phyloP scores from a whole-genome alignment of 2,329 filamentous ascomycete genomes.

The Neodidymelliopsis sp. region DNA sequence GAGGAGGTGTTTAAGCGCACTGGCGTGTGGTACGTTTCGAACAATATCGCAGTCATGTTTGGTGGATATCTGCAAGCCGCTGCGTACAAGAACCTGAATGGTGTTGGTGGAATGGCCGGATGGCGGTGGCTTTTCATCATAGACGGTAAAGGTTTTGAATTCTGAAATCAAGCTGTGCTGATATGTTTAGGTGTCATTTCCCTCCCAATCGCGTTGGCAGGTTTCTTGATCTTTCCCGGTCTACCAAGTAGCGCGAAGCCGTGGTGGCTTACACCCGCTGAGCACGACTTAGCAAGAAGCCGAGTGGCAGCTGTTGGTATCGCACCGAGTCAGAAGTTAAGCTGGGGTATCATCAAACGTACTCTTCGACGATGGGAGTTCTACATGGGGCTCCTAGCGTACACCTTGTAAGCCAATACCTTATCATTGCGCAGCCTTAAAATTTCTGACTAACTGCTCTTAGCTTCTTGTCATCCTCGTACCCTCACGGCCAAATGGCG shows the following conservation, averaged over 20 bases:
- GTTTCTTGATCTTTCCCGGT: constrained; percentile 63
- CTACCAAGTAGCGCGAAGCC: constrained; percentile 59
- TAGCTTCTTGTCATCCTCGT: constrained; percentile 49
- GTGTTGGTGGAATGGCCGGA: constrained; percentile 56
- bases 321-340: constrained; percentile 52
- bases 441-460: too few relatives aligned
- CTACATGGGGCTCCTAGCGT: constrained; percentile 58
- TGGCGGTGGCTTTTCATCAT: constrained; percentile 65
- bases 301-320: constrained; percentile 43
- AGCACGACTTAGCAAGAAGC: constrained; percentile 41
- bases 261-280: constrained; percentile 55
- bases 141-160: constrained; percentile 28
- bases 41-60: constrained; percentile 63
- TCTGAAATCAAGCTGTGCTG: not conserved
- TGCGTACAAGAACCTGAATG: constrained; percentile 61
- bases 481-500: constrained; percentile 59
- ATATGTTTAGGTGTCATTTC: constrained; percentile 57
- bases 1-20: constrained; percentile 62
- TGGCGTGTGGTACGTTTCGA: constrained; percentile 62
- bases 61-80: constrained; percentile 65
- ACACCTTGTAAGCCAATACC: constrained; percentile 53
- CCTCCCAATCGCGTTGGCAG: constrained; percentile 62
- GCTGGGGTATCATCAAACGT: constrained; percentile 55
- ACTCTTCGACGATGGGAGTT: constrained; percentile 60
- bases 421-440: not conserved